phyloP scores from a whole-genome alignment of 108 stramenopile species.

The Epithemia pelagica region DNA sequence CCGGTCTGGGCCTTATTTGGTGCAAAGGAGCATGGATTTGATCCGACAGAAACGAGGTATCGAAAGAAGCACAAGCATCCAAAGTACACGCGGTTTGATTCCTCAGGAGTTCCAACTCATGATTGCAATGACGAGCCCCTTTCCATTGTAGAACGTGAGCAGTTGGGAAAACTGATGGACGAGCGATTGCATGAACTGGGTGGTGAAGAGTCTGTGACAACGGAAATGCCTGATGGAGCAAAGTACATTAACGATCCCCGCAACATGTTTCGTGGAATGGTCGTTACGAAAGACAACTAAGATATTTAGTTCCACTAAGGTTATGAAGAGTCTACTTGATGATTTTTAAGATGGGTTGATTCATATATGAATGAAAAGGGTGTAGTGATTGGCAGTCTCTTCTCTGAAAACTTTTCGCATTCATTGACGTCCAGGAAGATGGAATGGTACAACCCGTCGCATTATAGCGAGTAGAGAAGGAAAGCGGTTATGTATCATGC shows the following conservation, averaged over 20 bases:
- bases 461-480: no score
- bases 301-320: no score
- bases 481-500: no score
- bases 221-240: conserved; percentile 65
- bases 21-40: conserved; percentile 90
- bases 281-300: conserved; percentile 41
- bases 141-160: conserved; percentile 32
- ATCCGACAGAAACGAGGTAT: conserved; percentile 84
- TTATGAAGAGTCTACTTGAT: no score
- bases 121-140: conserved; percentile 57
- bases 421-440: no score
- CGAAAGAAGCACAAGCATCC: conserved; percentile 75
- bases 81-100: conserved; percentile 71
- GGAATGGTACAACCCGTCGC: no score
- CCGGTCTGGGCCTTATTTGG: conserved; percentile 91
- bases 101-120: conserved; percentile 74
- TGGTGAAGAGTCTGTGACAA: conserved; percentile 44
- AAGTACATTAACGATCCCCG: conserved; percentile 71
- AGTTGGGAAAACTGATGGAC: conserved; percentile 52
- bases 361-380: no score
- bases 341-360: no score
- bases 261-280: conserved; percentile 80
- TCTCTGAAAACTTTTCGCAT: no score
- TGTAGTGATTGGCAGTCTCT: no score
- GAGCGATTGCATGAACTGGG: conserved; percentile 61